Conservation (phyloP, 2,329 filamentous ascomycete species). For the Clathrospora elynae region DNA sequence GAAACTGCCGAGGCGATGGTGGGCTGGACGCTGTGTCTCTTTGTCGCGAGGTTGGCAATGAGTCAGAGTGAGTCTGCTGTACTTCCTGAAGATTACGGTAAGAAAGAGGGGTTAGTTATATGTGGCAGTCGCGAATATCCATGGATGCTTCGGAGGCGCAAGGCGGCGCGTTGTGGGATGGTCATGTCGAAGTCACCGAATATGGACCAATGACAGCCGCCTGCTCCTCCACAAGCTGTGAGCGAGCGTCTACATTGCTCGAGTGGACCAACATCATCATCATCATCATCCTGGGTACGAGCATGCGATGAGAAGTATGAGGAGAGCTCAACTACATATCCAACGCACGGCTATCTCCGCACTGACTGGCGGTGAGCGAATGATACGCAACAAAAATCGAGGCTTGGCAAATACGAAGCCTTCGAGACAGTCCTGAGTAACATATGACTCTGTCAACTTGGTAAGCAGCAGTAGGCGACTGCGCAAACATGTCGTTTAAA, state of each 20-base stretch:
- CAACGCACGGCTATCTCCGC: conserved; percentile 26
- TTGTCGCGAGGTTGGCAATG: conserved; percentile 21
- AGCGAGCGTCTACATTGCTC: conserved; percentile 29
- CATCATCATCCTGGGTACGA: conserved; percentile 8
- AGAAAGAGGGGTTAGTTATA: conserved; percentile 18
- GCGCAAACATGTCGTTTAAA: background rate
- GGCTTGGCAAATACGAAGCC: conserved; percentile 22
- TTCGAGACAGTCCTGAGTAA: too few species aligned
- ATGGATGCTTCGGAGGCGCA: conserved; percentile 16
- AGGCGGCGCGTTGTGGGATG: conserved; percentile 27
- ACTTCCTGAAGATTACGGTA: conserved; percentile 14
- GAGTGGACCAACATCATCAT: conserved; percentile 19
- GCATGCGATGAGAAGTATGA: conserved; percentile 5
- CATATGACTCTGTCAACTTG: too few species aligned
- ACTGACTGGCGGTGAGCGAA: conserved; percentile 31
- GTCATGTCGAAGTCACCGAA: conserved; percentile 22
- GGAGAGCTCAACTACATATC: conserved; percentile 16
- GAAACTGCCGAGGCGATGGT: conserved; percentile 37
- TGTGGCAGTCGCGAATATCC: conserved; percentile 7
- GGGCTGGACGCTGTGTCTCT: conserved; percentile 13
- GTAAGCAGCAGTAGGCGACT: conserved; percentile 17
- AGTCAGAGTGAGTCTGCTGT: conserved; percentile 22
- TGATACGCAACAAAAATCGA: conserved; percentile 6
- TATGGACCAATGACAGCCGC: conserved; percentile 33
- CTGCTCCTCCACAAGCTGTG: conserved; percentile 33